These are phyloP conservation scores for Pseudogymnoascus destructans DNA, from an alignment of 2,329 filamentous ascomycete genomes.

Conservation along the genomic window DNA sequence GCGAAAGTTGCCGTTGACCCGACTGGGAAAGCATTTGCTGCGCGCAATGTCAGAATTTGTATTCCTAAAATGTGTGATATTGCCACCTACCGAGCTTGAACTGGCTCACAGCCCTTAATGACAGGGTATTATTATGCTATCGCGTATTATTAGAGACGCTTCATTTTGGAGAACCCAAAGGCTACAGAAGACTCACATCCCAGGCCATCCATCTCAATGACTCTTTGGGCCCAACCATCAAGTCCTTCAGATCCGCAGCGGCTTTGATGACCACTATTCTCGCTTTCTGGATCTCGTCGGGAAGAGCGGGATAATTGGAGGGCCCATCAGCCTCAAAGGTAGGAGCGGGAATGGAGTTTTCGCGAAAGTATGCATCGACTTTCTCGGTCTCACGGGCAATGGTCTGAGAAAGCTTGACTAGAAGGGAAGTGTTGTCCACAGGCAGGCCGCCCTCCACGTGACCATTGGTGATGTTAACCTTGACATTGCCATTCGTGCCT, in stretches of 20 bases:
- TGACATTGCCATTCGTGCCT: neutral
- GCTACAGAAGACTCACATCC: slow-evolving; percentile 31
- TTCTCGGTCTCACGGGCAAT: slow-evolving; percentile 38
- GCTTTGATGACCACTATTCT: slow-evolving; percentile 37
- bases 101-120: slow-evolving; percentile 37
- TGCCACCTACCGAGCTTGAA: slow-evolving; percentile 34
- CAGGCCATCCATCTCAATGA: slow-evolving; percentile 39
- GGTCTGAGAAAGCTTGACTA: slow-evolving; percentile 34
- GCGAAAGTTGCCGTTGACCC: slow-evolving; percentile 32
- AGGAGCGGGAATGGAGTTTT: slow-evolving; percentile 31
- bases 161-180: neutral
- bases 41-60: slow-evolving; percentile 11
- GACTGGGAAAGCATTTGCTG: slow-evolving; percentile 39
- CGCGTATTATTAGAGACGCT: neutral
- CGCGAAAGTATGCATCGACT: slow-evolving; percentile 35
- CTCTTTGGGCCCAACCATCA: slow-evolving; percentile 39
- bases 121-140: slow-evolving; percentile 38
- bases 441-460: neutral
- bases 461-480: neutral
- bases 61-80: neutral
- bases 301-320: slow-evolving; percentile 35
- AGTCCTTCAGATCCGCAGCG: slow-evolving; percentile 34
- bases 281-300: slow-evolving; percentile 33
- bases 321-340: slow-evolving; percentile 35
- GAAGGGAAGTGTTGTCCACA: slow-evolving; percentile 23